Percentiles rank a stretch among this genome's conserved stretches.
These are phyloP conservation scores for Trichophyton verrucosum DNA, from an alignment of 2,329 filamentous ascomycete genomes.

Conservation along the genomic window DNA sequence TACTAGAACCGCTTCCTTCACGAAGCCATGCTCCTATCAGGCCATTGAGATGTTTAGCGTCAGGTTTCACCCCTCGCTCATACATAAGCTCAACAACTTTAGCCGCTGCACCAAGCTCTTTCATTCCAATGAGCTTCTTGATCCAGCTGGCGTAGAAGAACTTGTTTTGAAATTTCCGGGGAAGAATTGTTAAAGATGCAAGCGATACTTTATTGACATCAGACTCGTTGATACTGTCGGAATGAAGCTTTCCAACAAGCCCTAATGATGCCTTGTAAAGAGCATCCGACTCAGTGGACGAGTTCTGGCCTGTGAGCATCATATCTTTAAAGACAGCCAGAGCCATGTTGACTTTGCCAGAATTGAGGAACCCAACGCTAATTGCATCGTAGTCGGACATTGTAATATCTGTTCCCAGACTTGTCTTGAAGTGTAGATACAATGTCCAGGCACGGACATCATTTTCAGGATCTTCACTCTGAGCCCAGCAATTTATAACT, in stretches of 20 bases:
- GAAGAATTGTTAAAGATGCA: conserved; percentile 40
- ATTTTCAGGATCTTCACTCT: conserved; percentile 37
- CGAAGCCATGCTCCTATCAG: conserved; percentile 69
- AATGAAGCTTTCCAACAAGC: conserved; percentile 30
- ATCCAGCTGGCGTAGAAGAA: conserved; percentile 86
- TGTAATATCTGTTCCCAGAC: conserved; percentile 48
- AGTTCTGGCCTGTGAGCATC: conserved; percentile 53
- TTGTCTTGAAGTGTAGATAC: conserved; percentile 52
- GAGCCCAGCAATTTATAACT: conserved; percentile 56
- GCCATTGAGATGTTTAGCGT: conserved; percentile 67
- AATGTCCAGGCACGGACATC: conserved; percentile 51
- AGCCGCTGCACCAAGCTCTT: conserved; percentile 56
- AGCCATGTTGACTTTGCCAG: conserved; percentile 53
- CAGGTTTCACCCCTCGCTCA: conserved; percentile 52
- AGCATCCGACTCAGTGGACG: conserved; percentile 32
- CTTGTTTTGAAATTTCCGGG: conserved; percentile 49
- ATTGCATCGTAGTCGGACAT: conserved; percentile 67
- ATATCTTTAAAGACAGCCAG: conserved; percentile 76
- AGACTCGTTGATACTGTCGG: conserved; percentile 29
- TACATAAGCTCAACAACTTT: conserved; percentile 67
- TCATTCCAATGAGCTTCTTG: conserved; percentile 64
- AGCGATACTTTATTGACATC: conserved; percentile 39
- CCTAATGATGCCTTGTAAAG: conserved; percentile 33
- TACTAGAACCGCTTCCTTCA: conserved; percentile 42
- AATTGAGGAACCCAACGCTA: conserved; percentile 56